Conservation (phyloP, 2,329 filamentous ascomycete species). For the Fusarium irregulare region DNA sequence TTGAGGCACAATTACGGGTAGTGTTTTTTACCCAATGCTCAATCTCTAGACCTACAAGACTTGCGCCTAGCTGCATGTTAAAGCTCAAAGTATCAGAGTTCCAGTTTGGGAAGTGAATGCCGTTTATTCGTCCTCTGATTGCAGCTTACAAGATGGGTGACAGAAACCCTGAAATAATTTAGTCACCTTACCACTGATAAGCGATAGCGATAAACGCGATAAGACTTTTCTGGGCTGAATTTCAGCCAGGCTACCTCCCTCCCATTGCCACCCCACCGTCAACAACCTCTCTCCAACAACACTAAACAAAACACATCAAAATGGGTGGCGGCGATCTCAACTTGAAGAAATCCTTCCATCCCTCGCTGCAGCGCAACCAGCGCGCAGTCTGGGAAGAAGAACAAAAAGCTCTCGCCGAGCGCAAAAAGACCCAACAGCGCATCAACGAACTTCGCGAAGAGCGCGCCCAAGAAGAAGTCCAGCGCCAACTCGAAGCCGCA, state of each 20-base stretch:
- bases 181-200: slow-evolving; percentile 12
- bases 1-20: rapidly evolving
- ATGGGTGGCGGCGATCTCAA: slow-evolving; percentile 98
- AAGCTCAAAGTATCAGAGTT: neutral
- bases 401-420: slow-evolving; percentile 90
- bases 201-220: slow-evolving; percentile 22
- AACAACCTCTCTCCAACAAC: neutral
- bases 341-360: slow-evolving; percentile 95
- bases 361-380: slow-evolving; percentile 90
- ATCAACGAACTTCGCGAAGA: slow-evolving; percentile 95
- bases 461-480: slow-evolving; percentile 89
- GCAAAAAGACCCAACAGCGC: slow-evolving; percentile 91
- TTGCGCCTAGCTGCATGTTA: neutral
- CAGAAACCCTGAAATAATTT: neutral
- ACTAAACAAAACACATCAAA: slow-evolving; percentile 50
- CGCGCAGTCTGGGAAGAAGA: slow-evolving; percentile 91
- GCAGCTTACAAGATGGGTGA: neutral
- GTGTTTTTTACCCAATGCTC: neutral
- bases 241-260: slow-evolving; percentile 18
- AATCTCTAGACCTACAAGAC: neutral
- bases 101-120: neutral
- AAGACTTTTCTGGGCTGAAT: slow-evolving; percentile 37
- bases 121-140: neutral
- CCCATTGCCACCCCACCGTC: slow-evolving; percentile 38
- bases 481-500: slow-evolving; percentile 87